Conservation (phyloP, 768 basidiomycete genomes). For the Kwoniella dendrophila region DNA sequence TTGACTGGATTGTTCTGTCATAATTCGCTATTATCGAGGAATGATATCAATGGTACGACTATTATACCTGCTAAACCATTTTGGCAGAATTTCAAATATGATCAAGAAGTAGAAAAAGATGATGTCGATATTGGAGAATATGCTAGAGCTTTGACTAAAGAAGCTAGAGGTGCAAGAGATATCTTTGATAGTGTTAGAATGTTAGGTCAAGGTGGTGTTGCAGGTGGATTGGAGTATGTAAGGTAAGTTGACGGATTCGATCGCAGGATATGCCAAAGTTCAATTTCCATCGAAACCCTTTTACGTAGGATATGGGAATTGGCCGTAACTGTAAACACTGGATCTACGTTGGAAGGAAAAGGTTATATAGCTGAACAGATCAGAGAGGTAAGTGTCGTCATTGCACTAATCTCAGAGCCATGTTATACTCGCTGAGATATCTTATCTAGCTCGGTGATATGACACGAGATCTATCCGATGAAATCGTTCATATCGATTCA, state of each 20-base stretch:
- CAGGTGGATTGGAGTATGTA: slow-evolving; percentile 37
- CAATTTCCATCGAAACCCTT: too few species aligned
- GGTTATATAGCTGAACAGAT: slow-evolving; percentile 35
- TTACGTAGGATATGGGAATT: slow-evolving; percentile 49
- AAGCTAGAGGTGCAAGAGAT: slow-evolving; percentile 38
- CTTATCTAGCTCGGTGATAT: slow-evolving; percentile 43
- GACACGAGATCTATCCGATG: slow-evolving; percentile 44
- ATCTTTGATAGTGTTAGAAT: slow-evolving; percentile 44
- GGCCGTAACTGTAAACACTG: slow-evolving; percentile 36
- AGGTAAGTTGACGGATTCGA: slow-evolving; percentile 40
- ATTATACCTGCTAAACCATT: slow-evolving; percentile 29
- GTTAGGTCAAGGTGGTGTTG: slow-evolving; percentile 37
- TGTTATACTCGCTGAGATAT: slow-evolving; percentile 10
- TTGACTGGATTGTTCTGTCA: slow-evolving; percentile 24
- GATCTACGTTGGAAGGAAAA: slow-evolving; percentile 39
- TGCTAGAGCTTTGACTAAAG: slow-evolving; percentile 35
- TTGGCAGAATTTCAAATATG: slow-evolving; percentile 8
- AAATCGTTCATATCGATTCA: slow-evolving; percentile 40
- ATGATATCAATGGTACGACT: slow-evolving; percentile 3
- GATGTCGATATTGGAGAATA: slow-evolving; percentile 33
- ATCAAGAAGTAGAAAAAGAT: neutral
- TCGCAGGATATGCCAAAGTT: too few species aligned
- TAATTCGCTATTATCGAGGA: slow-evolving; percentile 21
- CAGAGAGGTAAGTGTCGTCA: slow-evolving; percentile 31
- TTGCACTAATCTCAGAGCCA: neutral